Percentiles rank a stretch among this genome's conserved stretches.
Evolutionary conservation across 2,329 filamentous ascomycete genomes (phyloP).

Genomic region (Paradendryphiella salina): DNA sequence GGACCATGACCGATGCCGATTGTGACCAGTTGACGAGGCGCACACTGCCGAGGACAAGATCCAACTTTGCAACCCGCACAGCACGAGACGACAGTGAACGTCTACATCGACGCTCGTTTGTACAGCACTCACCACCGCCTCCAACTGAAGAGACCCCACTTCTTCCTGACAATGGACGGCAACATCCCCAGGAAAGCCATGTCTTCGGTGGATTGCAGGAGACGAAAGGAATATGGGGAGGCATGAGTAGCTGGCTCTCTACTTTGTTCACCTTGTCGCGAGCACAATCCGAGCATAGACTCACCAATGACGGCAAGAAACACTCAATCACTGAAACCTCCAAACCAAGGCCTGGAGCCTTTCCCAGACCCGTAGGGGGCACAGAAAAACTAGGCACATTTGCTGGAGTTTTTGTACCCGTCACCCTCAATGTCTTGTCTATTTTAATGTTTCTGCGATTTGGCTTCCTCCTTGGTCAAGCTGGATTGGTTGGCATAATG

Average conservation of each 20-base stretch:
- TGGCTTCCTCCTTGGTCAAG: constrained; percentile 79
- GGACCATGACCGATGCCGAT: constrained; percentile 35
- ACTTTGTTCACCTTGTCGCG: constrained; percentile 21
- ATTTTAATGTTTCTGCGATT: constrained; percentile 93
- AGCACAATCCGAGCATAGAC: constrained; percentile 12
- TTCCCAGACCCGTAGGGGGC: constrained; percentile 48
- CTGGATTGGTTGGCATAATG: constrained; percentile 77
- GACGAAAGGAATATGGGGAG: constrained; percentile 13
- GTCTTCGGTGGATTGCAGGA: not conserved
- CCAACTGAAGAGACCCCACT: constrained; percentile 42
- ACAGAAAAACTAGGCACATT: constrained; percentile 72
- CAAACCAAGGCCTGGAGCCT: constrained; percentile 43
- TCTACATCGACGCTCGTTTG: constrained; percentile 48
- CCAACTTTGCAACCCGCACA: constrained; percentile 52
- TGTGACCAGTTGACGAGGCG: constrained; percentile 29
- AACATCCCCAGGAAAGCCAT: constrained; percentile 25
- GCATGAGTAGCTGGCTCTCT: constrained; percentile 33
- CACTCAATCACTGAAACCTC: constrained; percentile 30
- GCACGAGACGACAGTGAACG: constrained; percentile 52
- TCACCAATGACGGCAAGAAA: constrained; percentile 22
- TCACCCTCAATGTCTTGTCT: constrained; percentile 84
- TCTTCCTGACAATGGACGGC: constrained; percentile 16
- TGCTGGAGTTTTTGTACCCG: constrained; percentile 72
- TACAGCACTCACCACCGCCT: constrained; percentile 31
- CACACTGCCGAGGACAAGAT: constrained; percentile 39